These are phyloP conservation scores for Aspergillus felis DNA, from an alignment of 2,329 filamentous ascomycete genomes.

Conservation along the genomic window DNA sequence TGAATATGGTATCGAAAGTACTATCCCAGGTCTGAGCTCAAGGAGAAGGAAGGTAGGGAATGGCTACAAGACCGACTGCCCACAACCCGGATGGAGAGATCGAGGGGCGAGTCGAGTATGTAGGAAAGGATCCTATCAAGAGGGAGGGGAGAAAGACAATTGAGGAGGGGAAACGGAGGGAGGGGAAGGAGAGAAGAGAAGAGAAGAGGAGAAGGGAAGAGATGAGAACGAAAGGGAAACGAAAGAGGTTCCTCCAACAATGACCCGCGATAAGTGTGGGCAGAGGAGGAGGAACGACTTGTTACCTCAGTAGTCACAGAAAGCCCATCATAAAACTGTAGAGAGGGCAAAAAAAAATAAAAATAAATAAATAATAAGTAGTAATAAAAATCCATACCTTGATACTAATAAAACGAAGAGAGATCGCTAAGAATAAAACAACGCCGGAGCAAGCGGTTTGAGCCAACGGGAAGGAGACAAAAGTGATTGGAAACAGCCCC, in stretches of 20 bases:
- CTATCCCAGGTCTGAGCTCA: neutral
- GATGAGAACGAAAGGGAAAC: slow-evolving; percentile 12
- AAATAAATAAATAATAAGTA: neutral
- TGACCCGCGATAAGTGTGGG: neutral
- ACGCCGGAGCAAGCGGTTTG: slow-evolving; percentile 12
- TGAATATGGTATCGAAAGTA: slow-evolving; percentile 5
- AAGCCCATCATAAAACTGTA: neutral
- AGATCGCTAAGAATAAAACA: slow-evolving; percentile 7
- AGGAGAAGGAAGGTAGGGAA: slow-evolving; percentile 8
- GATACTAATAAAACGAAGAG: slow-evolving; percentile 5
- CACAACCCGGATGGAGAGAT: slow-evolving; percentile 10
- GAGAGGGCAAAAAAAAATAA: neutral
- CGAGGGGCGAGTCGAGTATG: slow-evolving; percentile 12
- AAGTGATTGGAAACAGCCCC: slow-evolving; percentile 14
- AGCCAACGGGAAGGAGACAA: slow-evolving; percentile 12
- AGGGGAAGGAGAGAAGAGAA: slow-evolving; percentile 9
- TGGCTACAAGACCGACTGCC: slow-evolving; percentile 22
- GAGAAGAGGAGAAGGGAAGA: slow-evolving; percentile 9
- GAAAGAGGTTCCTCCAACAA: slow-evolving; percentile 1
- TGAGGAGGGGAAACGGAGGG: slow-evolving; percentile 11
- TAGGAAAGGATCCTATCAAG: slow-evolving; percentile 9
- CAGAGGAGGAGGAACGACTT: neutral
- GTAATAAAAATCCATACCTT: neutral
- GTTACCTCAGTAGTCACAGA: neutral
- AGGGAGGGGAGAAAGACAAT: slow-evolving; percentile 11